These are phyloP conservation scores for Ambrosia trifida DNA, from an alignment of 129 eudicot genomes.

Conservation along the genomic window DNA sequence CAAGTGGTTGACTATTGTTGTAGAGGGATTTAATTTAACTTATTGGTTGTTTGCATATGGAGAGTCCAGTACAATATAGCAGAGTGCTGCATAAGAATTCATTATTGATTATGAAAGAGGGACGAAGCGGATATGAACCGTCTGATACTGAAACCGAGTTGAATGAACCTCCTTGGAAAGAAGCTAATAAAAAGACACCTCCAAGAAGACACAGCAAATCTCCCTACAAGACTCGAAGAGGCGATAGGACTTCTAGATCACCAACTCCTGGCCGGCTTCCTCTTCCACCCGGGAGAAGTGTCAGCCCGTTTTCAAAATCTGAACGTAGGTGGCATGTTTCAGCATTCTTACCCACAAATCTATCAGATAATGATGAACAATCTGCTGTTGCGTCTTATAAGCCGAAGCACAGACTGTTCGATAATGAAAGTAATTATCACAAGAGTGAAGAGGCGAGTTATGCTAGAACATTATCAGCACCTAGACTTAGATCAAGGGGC, in stretches of 20 bases:
- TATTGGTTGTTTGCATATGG: slow-evolving; percentile 39
- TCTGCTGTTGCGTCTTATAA: slow-evolving; percentile 26
- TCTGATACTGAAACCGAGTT: slow-evolving; percentile 70
- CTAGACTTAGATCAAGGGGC: slow-evolving; percentile 51
- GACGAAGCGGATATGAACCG: slow-evolving; percentile 73
- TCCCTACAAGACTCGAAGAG: slow-evolving; percentile 48
- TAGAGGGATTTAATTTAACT: slow-evolving; percentile 1
- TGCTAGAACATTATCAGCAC: slow-evolving; percentile 65
- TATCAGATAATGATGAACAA: slow-evolving; percentile 16
- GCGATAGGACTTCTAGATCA: slow-evolving; percentile 36
- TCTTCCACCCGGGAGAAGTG: slow-evolving; percentile 42
- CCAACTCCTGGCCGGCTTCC: slow-evolving; percentile 38
- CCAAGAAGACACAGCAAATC: slow-evolving; percentile 65
- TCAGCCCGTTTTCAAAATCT: slow-evolving; percentile 56
- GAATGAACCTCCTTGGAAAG: slow-evolving; percentile 42
- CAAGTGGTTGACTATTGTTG: slow-evolving; percentile 24
- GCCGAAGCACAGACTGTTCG: slow-evolving; percentile 24
- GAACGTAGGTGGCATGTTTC: slow-evolving; percentile 50
- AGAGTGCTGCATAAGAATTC: slow-evolving; percentile 39
- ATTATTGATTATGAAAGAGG: slow-evolving; percentile 33
- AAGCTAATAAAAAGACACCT: slow-evolving; percentile 34
- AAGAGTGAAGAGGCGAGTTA: slow-evolving; percentile 32
- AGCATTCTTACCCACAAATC: slow-evolving; percentile 23
- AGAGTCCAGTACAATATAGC: slow-evolving; percentile 36
- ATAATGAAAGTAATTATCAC: slow-evolving; percentile 20